Percentiles rank a stretch among this genome's conserved stretches.
These are phyloP conservation scores for Termitomyces sp. DNA, from an alignment of 768 basidiomycete genomes.

Conservation along the genomic window DNA sequence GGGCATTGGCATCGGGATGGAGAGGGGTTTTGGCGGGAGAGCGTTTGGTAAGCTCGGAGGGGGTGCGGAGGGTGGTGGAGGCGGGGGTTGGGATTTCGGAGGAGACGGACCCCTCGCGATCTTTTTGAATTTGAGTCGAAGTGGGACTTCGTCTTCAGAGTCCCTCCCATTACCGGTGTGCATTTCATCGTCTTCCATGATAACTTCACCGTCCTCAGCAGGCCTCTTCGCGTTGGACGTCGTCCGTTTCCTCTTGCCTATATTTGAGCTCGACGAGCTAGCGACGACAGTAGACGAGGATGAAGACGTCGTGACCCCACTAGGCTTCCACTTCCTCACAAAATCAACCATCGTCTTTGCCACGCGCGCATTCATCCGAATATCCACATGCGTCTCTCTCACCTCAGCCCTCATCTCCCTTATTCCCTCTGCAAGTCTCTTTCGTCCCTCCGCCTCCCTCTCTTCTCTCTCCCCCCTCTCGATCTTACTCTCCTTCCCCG, in stretches of 20 bases:
- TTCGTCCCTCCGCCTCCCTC: conserved; percentile 2
- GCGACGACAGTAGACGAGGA: background rate
- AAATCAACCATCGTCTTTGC: conserved; percentile 53
- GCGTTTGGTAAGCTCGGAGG: background rate
- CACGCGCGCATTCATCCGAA: conserved; percentile 61
- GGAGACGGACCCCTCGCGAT: background rate
- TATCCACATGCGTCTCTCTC: conserved; percentile 54
- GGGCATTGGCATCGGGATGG: background rate
- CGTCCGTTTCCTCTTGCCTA: background rate
- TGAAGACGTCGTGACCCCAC: background rate
- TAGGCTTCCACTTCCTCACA: conserved; percentile 27
- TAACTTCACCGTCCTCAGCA: background rate
- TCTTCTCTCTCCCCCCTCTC: background rate
- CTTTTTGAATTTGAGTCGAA: background rate
- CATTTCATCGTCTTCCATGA: background rate
- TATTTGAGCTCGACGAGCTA: background rate
- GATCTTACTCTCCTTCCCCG: background rate
- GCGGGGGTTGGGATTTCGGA: background rate
- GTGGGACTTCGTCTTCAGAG: background rate
- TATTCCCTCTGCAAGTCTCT: conserved; percentile 6
- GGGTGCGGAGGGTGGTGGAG: background rate
- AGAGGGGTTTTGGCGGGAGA: background rate
- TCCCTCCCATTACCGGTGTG: background rate
- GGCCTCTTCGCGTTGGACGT: background rate
- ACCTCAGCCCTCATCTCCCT: conserved; percentile 49